These are phyloP conservation scores for Primulina eburnea DNA, from an alignment of 257 asterid species.

Conservation along the genomic window DNA sequence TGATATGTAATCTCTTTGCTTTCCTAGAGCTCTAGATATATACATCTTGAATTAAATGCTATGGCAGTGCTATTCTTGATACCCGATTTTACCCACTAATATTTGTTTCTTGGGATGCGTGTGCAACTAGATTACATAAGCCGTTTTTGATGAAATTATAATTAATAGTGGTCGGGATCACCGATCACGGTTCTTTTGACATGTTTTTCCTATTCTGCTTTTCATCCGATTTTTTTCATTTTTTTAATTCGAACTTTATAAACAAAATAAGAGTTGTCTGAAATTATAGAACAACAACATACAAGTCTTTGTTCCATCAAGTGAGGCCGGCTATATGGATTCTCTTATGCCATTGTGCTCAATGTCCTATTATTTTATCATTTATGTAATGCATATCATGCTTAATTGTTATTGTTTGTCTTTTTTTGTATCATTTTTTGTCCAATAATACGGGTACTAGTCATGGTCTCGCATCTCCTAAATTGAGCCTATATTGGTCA, in stretches of 20 bases:
- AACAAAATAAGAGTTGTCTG: slow-evolving; percentile 3
- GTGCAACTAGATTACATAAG: neutral
- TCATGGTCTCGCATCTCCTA: too few relatives aligned
- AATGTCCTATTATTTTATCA: too few relatives aligned
- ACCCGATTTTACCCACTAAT: neutral
- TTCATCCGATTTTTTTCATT: neutral
- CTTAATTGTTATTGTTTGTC: too few relatives aligned
- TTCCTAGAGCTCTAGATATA: neutral
- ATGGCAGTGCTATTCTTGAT: neutral
- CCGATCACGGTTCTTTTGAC: neutral
- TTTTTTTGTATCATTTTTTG: too few relatives aligned
- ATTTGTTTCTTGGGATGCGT: neutral
- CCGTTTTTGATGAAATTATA: neutral
- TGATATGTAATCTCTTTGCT: neutral
- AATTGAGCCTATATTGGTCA: too few relatives aligned
- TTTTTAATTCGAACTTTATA: neutral
- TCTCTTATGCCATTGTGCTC: too few relatives aligned
- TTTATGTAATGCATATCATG: too few relatives aligned
- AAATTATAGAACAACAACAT: neutral
- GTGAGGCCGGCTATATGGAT: too few relatives aligned
- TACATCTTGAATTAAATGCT: neutral
- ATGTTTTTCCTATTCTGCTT: neutral
- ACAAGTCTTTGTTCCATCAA: too few relatives aligned
- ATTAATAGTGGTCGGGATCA: neutral
- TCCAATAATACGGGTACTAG: too few relatives aligned